phyloP scores from a whole-genome alignment of 192 early-diverging fungal genomes.

The Diversispora epigaea region DNA sequence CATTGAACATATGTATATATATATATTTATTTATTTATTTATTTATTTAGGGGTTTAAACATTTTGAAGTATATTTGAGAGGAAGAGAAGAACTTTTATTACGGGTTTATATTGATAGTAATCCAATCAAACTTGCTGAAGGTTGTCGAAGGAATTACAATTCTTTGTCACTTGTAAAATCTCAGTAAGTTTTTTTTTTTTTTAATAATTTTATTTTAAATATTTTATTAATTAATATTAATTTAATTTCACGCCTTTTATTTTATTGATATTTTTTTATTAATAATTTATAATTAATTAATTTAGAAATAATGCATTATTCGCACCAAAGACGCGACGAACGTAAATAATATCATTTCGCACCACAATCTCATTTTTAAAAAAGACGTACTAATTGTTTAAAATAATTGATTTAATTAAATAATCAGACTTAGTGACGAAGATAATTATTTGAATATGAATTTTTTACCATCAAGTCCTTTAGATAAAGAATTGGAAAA shows the following conservation, averaged over 20 bases:
- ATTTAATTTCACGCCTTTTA: no score
- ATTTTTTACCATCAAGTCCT: conserved; percentile 38
- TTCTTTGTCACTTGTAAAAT: conserved; percentile 49
- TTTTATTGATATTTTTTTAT: no score
- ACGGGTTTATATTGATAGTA: conserved; percentile 55
- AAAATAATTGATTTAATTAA: neutral
- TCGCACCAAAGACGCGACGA: conserved; percentile 30
- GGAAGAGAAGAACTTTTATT: conserved; percentile 69
- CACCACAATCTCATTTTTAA: neutral
- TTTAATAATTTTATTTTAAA: conserved; percentile 32
- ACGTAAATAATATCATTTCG: neutral
- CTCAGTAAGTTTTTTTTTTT: conserved; percentile 40
- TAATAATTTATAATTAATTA: conserved; percentile 17
- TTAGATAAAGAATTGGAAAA: conserved; percentile 44
- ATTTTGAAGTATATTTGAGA: conserved; percentile 65
- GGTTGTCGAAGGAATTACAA: conserved; percentile 34
- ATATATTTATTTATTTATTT: no score
- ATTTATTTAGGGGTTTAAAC: conserved; percentile 62
- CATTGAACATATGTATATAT: neutral
- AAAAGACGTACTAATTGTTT: neutral
- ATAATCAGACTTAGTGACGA: conserved; percentile 19
- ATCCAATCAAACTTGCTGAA: conserved; percentile 23
- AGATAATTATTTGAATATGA: neutral
- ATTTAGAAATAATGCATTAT: conserved; percentile 25
- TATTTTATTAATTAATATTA: conserved; percentile 38